Evolutionary conservation across 2,329 filamentous ascomycete genomes (phyloP).

Genomic region (Fusarium sublunatum): DNA sequence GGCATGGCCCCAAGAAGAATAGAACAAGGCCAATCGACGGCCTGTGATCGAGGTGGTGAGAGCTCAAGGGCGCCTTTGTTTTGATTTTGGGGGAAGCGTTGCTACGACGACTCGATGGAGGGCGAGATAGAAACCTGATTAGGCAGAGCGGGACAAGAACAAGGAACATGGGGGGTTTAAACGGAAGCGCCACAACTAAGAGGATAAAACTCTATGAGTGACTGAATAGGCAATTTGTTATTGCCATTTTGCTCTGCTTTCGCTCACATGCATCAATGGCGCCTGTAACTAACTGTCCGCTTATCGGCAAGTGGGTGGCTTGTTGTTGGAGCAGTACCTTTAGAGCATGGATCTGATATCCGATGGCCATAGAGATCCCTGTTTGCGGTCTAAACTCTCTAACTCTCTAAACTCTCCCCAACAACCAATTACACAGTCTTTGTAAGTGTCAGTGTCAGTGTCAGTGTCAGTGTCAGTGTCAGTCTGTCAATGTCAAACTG

Average conservation of each 20-base stretch:
- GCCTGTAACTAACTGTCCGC: slow-evolving; percentile 4
- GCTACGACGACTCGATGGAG: slow-evolving; percentile 19
- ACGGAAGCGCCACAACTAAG: slow-evolving; percentile 15
- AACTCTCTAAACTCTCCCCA: slow-evolving; percentile 20
- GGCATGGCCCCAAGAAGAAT: slow-evolving; percentile 6
- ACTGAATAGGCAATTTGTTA: background rate
- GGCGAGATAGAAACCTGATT: slow-evolving; percentile 26
- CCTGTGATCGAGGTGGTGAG: background rate
- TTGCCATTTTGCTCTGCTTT: background rate
- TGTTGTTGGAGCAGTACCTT: too few relatives aligned
- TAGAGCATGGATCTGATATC: too few relatives aligned
- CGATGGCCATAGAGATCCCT: background rate
- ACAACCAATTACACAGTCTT: slow-evolving; percentile 21
- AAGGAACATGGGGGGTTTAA: slow-evolving; percentile 12
- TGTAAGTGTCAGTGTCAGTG: background rate
- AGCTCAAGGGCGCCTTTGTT: slow-evolving; percentile 23
- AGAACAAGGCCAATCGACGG: slow-evolving; percentile 5
- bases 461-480: background rate
- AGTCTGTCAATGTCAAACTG: background rate
- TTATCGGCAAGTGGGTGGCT: slow-evolving; percentile 23
- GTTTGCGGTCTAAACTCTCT: background rate
- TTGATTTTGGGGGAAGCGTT: slow-evolving; percentile 15
- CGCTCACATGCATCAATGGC: slow-evolving; percentile 2
- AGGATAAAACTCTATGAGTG: background rate
- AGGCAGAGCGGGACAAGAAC: slow-evolving; percentile 18